phyloP scores from a whole-genome alignment of 148 eudicot species.

The Rhododendron ovatum region DNA sequence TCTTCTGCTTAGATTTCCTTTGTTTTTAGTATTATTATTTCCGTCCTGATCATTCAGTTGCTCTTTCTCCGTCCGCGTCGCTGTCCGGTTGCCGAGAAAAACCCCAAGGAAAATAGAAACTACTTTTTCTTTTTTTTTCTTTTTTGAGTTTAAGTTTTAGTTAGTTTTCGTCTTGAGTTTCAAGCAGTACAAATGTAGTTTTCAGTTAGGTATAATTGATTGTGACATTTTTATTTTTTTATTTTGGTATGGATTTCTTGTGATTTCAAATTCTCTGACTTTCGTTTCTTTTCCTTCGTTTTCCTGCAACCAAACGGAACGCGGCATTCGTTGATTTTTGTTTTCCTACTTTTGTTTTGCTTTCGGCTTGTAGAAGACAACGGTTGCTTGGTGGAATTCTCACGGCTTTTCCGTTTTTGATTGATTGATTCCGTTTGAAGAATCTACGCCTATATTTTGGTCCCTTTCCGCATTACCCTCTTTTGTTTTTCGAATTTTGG shows the following conservation, averaged over 20 bases:
- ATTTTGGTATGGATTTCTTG: neutral
- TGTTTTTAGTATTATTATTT: neutral
- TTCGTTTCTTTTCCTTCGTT: neutral
- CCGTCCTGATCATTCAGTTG: neutral
- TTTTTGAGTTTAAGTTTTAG: neutral
- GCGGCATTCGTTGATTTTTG: neutral
- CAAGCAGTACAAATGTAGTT: neutral
- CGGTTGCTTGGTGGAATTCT: neutral
- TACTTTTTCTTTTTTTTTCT: no score
- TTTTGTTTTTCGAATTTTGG: neutral
- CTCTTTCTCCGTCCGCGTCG: neutral
- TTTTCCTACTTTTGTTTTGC: neutral
- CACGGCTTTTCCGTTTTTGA: neutral
- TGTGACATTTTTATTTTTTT: no score
- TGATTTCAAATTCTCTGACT: neutral
- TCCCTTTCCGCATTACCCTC: neutral
- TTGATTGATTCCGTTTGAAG: neutral
- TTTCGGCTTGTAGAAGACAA: neutral
- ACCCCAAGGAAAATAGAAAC: neutral
- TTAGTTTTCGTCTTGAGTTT: neutral
- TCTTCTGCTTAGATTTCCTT: neutral
- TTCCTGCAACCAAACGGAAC: neutral
- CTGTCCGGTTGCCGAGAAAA: neutral
- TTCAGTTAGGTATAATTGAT: neutral
- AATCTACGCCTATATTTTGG: neutral